A percentile compares a stretch with the other conserved stretches of the same genome.
These are phyloP conservation scores for Inga oerstediana DNA, from an alignment of 306 rosid species.

Conservation along the genomic window DNA sequence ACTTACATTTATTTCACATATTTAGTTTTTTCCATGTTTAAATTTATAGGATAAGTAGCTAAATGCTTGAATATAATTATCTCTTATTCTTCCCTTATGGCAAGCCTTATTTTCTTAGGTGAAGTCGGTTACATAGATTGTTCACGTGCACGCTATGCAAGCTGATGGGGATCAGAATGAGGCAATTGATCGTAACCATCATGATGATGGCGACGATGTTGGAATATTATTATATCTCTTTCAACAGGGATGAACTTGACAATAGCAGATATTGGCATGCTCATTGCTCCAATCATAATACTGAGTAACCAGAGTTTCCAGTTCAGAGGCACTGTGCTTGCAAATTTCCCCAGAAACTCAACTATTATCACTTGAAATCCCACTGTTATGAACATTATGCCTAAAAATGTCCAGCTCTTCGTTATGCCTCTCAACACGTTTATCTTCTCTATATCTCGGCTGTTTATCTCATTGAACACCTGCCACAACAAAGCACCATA, in stretches of 20 bases:
- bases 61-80: no score
- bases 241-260: conserved; percentile 84
- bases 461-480: conserved; percentile 94
- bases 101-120: no score
- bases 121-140: no score
- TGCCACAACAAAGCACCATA: conserved; percentile 24
- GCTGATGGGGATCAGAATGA: background rate
- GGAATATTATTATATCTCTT: background rate
- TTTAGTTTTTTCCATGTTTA: no score
- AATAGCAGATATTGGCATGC: conserved; percentile 74
- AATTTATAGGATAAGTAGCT: no score
- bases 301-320: conserved; percentile 88
- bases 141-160: background rate
- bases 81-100: no score
- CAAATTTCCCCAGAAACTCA: conserved; percentile 82
- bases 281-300: conserved; percentile 65
- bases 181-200: background rate
- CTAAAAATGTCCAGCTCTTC: conserved; percentile 74
- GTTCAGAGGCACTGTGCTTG: conserved; percentile 88
- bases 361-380: conserved; percentile 75
- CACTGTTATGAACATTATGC: conserved; percentile 57
- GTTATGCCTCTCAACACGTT: conserved; percentile 82
- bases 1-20: no score
- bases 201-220: no score
- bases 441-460: conserved; percentile 85